These are phyloP conservation scores for Solanum medicagineum DNA, from an alignment of 257 asterid genomes.

Conservation along the genomic window DNA sequence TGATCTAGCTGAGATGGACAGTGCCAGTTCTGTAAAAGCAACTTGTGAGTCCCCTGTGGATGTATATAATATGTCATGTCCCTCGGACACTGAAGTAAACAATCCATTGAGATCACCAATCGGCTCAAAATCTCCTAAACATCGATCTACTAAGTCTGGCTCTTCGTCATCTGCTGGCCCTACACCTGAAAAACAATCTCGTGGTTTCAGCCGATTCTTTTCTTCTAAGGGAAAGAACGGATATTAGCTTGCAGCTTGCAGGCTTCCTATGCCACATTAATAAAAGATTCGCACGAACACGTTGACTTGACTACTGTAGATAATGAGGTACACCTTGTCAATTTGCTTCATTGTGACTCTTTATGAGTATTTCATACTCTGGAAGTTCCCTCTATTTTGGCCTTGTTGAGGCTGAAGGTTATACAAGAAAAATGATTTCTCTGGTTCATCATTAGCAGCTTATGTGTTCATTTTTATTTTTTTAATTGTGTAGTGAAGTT, in stretches of 20 bases:
- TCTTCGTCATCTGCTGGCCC: constrained; percentile 47
- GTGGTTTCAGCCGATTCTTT: constrained; percentile 80
- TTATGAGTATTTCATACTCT: neutral
- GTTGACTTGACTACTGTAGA: neutral
- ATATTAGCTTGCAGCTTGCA: constrained; percentile 16
- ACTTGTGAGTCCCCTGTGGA: constrained; percentile 52
- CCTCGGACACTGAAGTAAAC: constrained; percentile 48
- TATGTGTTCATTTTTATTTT: neutral
- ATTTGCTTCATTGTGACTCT: neutral
- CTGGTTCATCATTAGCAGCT: neutral
- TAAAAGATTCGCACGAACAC: neutral
- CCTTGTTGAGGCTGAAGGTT: neutral
- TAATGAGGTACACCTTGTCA: neutral
- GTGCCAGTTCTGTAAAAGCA: constrained; percentile 14
- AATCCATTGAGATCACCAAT: constrained; percentile 45
- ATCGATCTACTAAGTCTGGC: constrained; percentile 54
- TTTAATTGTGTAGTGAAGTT: neutral
- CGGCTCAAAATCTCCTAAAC: constrained; percentile 31
- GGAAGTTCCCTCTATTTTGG: neutral
- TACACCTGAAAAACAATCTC: constrained; percentile 68
- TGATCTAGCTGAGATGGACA: constrained; percentile 38
- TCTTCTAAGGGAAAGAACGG: constrained; percentile 50
- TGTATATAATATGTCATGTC: constrained; percentile 22
- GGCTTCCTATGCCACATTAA: neutral
- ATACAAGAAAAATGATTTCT: neutral